Evolutionary conservation across 1,284 basidiomycete genomes (phyloP), one percentile per base, ranked within the genome.

Genomic region (Tetrapyrgos nigripes): DNA sequence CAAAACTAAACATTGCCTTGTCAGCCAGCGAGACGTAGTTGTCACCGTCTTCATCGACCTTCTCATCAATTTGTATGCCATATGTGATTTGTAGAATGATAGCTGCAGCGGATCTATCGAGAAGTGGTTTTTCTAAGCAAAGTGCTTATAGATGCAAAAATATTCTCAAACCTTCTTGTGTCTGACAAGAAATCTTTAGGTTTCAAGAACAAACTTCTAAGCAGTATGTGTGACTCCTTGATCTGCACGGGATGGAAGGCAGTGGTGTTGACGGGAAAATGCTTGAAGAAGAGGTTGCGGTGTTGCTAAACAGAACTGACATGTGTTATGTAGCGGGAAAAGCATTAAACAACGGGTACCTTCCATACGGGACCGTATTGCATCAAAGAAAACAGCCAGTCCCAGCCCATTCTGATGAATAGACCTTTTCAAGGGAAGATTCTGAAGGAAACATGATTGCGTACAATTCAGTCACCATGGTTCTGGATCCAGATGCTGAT

Each of bases 341-440:
- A 29, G 33, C 49, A 48, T 44, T 43, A 59, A 33, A 50, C n/a
- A 24, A 55, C 40, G 29, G 57, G 29, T 52, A 68, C 69, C 65
- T 72, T 74, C 80, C 80, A 83, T 35, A 65, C 66, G 11, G 58
- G 56, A n/a, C 75, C 76, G 50, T 79, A 82, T 10, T 68, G 65
- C 76, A 78, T 78, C 11, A 76, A 73, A 4, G 79, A 79, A 65
- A 83, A 82, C 1, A 82, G 64, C 78, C 79, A 82, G 60, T 78
- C 72, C 74, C 77, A 82, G 6, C 81, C 80, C 64, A 83, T 81
- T 44, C 83, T 84, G n/a, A n/a, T n/a, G n/a, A n/a, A n/a, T n/a
- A n/a, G n/a, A n/a, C n/a, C 9, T 29, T 31, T 19, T 48, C 31
- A 49, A 55, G 52, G 14, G n/a, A 23, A 53, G 33, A 4, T 27